These are phyloP conservation scores for Termitomyces sp. DNA, from an alignment of 768 basidiomycete genomes.

Conservation along the genomic window DNA sequence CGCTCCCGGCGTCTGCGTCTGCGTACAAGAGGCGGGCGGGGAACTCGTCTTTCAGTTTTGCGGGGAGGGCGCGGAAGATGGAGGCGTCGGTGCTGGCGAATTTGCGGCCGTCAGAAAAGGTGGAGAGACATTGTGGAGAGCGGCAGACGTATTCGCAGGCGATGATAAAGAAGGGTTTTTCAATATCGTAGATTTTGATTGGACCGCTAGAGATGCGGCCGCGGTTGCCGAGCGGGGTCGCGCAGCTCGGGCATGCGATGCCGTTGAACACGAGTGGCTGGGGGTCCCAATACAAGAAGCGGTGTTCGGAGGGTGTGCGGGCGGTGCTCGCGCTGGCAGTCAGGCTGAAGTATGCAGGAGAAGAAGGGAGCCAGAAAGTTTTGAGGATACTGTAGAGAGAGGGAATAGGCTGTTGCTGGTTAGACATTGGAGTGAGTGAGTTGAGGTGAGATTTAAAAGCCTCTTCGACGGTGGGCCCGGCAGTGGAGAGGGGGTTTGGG, in stretches of 20 bases:
- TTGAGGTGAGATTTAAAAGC: conserved; percentile 74
- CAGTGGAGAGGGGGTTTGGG: conserved; percentile 56
- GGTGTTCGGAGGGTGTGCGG: conserved; percentile 66
- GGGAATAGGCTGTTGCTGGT: conserved; percentile 51
- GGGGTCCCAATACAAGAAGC: conserved; percentile 86
- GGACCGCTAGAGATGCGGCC: conserved; percentile 74
- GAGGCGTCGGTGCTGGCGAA: conserved; percentile 70
- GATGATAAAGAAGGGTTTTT: conserved; percentile 77
- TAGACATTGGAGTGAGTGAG: conserved; percentile 48
- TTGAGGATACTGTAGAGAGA: conserved; percentile 72
- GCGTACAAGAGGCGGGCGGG: conserved; percentile 58
- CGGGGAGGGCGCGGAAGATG: conserved; percentile 65
- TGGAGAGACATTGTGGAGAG: conserved; percentile 38
- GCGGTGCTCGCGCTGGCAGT: conserved; percentile 67
- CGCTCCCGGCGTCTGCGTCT: conserved; percentile 52
- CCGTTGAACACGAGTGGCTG: conserved; percentile 80
- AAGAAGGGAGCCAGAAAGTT: conserved; percentile 81
- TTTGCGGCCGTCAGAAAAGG: conserved; percentile 48
- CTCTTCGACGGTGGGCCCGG: conserved; percentile 64
- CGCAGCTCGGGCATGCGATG: conserved; percentile 66
- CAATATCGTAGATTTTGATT: conserved; percentile 74
- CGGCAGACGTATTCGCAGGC: conserved; percentile 78
- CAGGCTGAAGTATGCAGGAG: conserved; percentile 69
- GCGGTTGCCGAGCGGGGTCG: conserved; percentile 52
- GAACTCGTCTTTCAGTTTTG: conserved; percentile 67